These are phyloP conservation scores for Beauveria medogensis DNA, from an alignment of 2,329 filamentous ascomycete species.

Conservation along the genomic window DNA sequence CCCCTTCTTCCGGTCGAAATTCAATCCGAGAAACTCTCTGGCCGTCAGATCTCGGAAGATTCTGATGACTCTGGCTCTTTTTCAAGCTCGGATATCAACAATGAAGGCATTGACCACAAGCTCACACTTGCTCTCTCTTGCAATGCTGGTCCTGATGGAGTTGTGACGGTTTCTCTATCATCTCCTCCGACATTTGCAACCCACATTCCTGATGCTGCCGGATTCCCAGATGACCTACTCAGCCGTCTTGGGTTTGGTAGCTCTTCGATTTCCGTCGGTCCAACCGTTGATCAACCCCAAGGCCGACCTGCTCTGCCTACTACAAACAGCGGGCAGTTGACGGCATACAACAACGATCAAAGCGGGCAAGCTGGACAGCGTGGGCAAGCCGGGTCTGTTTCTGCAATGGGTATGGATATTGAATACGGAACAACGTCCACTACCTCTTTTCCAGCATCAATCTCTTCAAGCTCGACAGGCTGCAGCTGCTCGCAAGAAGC, in stretches of 20 bases:
- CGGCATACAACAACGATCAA: not conserved
- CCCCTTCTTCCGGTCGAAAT: conserved; percentile 25
- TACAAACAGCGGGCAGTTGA: not conserved
- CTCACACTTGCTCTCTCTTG: conserved; percentile 22
- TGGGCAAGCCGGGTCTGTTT: not conserved
- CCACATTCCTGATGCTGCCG: not conserved
- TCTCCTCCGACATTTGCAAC: conserved; percentile 13
- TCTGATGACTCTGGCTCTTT: conserved; percentile 3
- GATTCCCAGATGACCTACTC: not conserved
- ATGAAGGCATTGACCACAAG: conserved; percentile 13
- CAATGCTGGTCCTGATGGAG: conserved; percentile 23
- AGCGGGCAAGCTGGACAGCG: not conserved
- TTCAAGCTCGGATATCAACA: conserved; percentile 8
- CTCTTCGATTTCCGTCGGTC: not conserved
- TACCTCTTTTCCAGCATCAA: not conserved
- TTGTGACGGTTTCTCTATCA: conserved; percentile 23
- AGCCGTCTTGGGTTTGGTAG: not conserved
- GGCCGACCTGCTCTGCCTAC: not conserved
- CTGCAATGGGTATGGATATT: not conserved
- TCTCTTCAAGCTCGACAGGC: not conserved
- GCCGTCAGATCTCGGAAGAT: conserved; percentile 9
- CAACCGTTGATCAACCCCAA: conserved; percentile 3
- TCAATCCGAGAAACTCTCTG: conserved; percentile 11
- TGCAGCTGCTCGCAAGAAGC: conserved; percentile 1
- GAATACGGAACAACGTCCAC: not conserved